Base-by-base conservation (phyloP, 2,329 filamentous ascomycete species). In the Colletotrichum scovillei region DNA sequence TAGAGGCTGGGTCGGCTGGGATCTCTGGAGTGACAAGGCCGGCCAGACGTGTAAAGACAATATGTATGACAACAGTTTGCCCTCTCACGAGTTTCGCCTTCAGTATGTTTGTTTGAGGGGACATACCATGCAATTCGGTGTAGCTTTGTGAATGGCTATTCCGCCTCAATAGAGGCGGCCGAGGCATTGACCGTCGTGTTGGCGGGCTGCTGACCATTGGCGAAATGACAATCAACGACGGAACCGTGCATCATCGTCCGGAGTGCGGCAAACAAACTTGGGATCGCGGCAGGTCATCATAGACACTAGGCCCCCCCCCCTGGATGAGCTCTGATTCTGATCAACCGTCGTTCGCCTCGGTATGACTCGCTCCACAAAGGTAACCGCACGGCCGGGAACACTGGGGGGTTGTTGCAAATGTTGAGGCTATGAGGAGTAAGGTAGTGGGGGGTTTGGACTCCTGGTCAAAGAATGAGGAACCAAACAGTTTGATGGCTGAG, bases 331-430 rank as follows among this genome's bases (percentile, higher is more conserved):
- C 35, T 46, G 9, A 64, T 72, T 63, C 52, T 53, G 65, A 68
- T 63, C 69, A 42, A 16, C 65, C 66, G 53, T 68, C 38, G 42
- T 38, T 42, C 24, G 35, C 53, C 69, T 58, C 32, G 38, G 65
- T 59, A 69, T 72, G 65, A 72, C 65, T 69, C 59, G 59, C 46
- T 59, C 49, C 35, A 26, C 57, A 32, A 55, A n/a, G 22, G 65
- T 24, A 60, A 59, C 53, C 55, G 56, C 66, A 64, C 24, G 59
- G 53, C 42, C 53, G 65, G 57, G 65, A 26, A 19, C n/a, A 56
- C 58, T 32, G 19, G 46, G 46, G 46, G 22, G 5, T 6, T 60
- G 28, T 35, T 26, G 65, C 53, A 24, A 32, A 38, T 28, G 35
- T n/a, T 53, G 56, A 60, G 65, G 65, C 32, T 42, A 60, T 35